These are phyloP conservation scores for Hemisphaericaspora xylanilytica DNA, from an alignment of 1,139 yeast species.

Conservation along the genomic window DNA sequence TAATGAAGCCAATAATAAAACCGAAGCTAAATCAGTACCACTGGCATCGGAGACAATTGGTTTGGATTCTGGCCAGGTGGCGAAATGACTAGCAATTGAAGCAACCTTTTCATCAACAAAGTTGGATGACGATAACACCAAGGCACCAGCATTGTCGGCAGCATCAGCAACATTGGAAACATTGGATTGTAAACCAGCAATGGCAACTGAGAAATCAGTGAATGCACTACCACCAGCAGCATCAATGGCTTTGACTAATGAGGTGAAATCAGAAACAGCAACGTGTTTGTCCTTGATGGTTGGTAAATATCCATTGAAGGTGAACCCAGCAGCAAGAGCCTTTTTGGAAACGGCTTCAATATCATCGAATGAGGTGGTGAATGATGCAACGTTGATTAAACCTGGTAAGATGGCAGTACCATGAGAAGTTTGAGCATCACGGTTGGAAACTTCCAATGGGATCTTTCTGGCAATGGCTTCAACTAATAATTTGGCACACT, in stretches of 20 bases:
- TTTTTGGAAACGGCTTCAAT: conserved; percentile 68
- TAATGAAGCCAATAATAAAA: conserved; percentile 83
- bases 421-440: conserved; percentile 92
- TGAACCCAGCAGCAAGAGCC: conserved; percentile 83
- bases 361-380: conserved; percentile 66
- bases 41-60: conserved; percentile 92
- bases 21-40: conserved; percentile 88
- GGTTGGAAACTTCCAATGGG: conserved; percentile 64
- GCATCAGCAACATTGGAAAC: conserved; percentile 61
- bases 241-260: conserved; percentile 64
- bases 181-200: conserved; percentile 79
- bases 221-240: conserved; percentile 58
- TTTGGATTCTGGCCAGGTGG: conserved; percentile 79
- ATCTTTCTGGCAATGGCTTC: conserved; percentile 84
- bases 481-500: conserved; percentile 91
- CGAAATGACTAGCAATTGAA: conserved; percentile 73
- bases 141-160: conserved; percentile 68
- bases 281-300: conserved; percentile 58
- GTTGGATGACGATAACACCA: conserved; percentile 79
- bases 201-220: conserved; percentile 79
- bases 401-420: conserved; percentile 83
- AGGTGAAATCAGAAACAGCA: conserved; percentile 55
- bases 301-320: conserved; percentile 80
- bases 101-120: conserved; percentile 69
- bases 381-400: conserved; percentile 76